These are phyloP conservation scores for Albatrellus sp. DNA, from an alignment of 1,284 basidiomycete genomes.

Conservation along the genomic window DNA sequence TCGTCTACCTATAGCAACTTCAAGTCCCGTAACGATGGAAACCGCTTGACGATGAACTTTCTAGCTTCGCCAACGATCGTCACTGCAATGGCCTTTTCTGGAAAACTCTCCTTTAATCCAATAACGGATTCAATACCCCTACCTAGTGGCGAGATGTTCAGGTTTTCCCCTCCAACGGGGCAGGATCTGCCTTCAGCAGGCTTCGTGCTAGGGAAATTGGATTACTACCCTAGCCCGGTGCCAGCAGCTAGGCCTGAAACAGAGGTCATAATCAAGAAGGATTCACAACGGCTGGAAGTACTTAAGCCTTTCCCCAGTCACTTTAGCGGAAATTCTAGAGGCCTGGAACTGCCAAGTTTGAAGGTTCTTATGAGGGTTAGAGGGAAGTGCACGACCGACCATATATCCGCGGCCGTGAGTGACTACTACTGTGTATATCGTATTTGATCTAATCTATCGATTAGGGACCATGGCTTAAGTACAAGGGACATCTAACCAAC, in stretches of 20 bases:
- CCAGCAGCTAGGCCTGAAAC: conserved; percentile 74
- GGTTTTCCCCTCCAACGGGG: conserved; percentile 77
- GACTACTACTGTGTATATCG: background rate
- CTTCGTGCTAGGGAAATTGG: conserved; percentile 70
- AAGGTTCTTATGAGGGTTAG: conserved; percentile 84
- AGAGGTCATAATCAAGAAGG: conserved; percentile 68
- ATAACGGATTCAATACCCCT: conserved; percentile 72
- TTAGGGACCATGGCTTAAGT: conserved; percentile 95
- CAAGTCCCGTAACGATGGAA: conserved; percentile 96
- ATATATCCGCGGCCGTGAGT: conserved; percentile 84
- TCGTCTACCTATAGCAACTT: conserved; percentile 54
- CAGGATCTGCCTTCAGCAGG: conserved; percentile 78
- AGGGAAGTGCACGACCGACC: conserved; percentile 98
- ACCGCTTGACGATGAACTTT: conserved; percentile 95
- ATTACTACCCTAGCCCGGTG: conserved; percentile 69
- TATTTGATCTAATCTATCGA: background rate
- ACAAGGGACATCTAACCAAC: conserved; percentile 92
- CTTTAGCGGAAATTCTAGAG: conserved; percentile 48
- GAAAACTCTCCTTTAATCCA: conserved; percentile 92
- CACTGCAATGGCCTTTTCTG: conserved; percentile 95
- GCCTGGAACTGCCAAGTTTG: conserved; percentile 70
- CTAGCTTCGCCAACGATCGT: conserved; percentile 95
- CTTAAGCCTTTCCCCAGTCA: conserved; percentile 80
- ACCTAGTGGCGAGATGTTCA: conserved; percentile 71
- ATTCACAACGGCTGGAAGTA: conserved; percentile 78